phyloP scores from a whole-genome alignment of 768 basidiomycete species.

The Boletus bicolor region DNA sequence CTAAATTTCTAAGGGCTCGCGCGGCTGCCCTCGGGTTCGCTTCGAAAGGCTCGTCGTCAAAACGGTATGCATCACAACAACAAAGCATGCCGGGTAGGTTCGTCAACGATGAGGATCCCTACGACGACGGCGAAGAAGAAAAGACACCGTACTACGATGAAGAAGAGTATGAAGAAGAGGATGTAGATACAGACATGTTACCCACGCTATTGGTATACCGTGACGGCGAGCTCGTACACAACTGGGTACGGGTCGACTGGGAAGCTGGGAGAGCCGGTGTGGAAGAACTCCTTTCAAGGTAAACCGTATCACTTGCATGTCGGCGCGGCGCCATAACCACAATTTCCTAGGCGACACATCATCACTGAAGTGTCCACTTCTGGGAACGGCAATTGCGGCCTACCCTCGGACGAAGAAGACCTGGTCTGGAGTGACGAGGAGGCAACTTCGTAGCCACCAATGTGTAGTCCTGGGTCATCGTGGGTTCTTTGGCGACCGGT shows the following conservation, averaged over 20 bases:
- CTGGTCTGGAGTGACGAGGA: conserved; percentile 53
- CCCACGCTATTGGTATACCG: conserved; percentile 79
- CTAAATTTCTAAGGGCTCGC: conserved; percentile 81
- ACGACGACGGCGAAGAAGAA: conserved; percentile 36
- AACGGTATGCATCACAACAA: conserved; percentile 8
- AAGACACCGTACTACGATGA: conserved; percentile 34
- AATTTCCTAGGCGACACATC: conserved; percentile 24
- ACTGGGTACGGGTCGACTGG: conserved; percentile 89
- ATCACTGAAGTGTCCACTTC: conserved; percentile 11
- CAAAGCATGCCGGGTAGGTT: conserved; percentile 23
- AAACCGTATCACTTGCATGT: background rate
- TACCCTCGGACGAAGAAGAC: conserved; percentile 51
- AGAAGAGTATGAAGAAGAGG: conserved; percentile 51
- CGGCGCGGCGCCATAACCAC: background rate
- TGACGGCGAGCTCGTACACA: conserved; percentile 78
- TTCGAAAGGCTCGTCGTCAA: conserved; percentile 29
- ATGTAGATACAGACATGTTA: conserved; percentile 75
- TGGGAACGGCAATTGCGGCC: conserved; percentile 43
- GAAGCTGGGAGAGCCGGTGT: conserved; percentile 67
- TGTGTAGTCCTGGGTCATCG: background rate
- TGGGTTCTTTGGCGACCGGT: background rate
- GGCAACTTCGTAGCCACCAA: conserved; percentile 15
- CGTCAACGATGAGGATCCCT: conserved; percentile 44
- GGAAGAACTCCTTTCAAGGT: conserved; percentile 68
- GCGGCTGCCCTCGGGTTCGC: conserved; percentile 76